phyloP scores from a whole-genome alignment of 139 green algal genomes.

The Haematococcus lacustris region DNA sequence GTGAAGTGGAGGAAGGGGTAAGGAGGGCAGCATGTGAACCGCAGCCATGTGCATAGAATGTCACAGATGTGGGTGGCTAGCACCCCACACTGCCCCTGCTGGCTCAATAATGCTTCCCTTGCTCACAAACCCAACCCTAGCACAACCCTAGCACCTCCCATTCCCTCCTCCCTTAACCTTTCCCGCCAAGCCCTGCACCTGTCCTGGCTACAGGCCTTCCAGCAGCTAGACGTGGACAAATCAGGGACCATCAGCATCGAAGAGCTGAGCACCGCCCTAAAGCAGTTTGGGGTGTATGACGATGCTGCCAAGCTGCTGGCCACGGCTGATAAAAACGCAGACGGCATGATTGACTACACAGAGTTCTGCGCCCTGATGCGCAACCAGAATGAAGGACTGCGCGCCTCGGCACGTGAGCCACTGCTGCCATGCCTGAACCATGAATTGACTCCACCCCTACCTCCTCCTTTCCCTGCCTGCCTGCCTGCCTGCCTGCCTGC shows the following conservation, averaged over 20 bases:
- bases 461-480: too few species aligned
- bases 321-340: conserved; percentile 25
- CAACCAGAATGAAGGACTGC: conserved; percentile 36
- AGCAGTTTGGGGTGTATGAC: conserved; percentile 55
- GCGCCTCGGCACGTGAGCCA: too few species aligned
- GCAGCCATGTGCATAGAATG: too few species aligned
- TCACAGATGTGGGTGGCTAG: neutral
- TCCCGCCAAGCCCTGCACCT: too few species aligned
- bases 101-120: neutral
- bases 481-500: too few species aligned
- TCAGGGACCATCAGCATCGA: conserved; percentile 41
- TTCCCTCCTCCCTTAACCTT: too few species aligned
- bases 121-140: conserved; percentile 13
- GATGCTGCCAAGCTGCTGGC: conserved; percentile 47
- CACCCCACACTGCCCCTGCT: neutral
- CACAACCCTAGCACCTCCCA: too few species aligned
- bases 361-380: conserved; percentile 46
- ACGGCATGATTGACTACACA: conserved; percentile 46
- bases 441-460: too few species aligned
- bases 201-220: conserved; percentile 34
- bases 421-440: too few species aligned
- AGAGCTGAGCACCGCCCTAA: conserved; percentile 57
- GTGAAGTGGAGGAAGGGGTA: too few species aligned
- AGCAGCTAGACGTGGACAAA: conserved; percentile 60
- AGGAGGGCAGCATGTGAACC: too few species aligned